These are phyloP conservation scores for Epichloe coenophiala DNA, from an alignment of 2,329 filamentous ascomycete species.

Conservation along the genomic window DNA sequence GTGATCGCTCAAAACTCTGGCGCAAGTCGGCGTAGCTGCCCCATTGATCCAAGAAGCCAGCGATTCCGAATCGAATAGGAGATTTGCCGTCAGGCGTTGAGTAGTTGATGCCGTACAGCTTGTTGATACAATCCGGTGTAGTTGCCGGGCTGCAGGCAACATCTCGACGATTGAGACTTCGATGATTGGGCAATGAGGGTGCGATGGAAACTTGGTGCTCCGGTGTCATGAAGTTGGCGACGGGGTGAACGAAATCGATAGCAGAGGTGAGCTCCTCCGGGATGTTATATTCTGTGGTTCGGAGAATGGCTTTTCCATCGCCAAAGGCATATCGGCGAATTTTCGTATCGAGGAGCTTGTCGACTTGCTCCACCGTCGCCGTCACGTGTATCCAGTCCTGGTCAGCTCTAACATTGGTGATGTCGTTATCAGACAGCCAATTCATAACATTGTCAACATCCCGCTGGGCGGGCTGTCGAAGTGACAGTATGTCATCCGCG, in stretches of 20 bases:
- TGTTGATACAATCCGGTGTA: conserved; percentile 26
- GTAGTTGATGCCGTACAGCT: conserved; percentile 33
- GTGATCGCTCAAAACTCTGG: conserved; percentile 23
- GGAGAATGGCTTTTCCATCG: conserved; percentile 23
- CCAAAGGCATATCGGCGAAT: conserved; percentile 29
- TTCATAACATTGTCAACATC: conserved; percentile 22
- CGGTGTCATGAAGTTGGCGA: conserved; percentile 35
- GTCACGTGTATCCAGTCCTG: conserved; percentile 30
- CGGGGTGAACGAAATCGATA: conserved; percentile 33
- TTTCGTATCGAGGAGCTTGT: conserved; percentile 27
- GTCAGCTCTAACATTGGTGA: conserved; percentile 19
- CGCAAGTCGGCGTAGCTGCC: conserved; percentile 29
- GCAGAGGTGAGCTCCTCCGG: conserved; percentile 24
- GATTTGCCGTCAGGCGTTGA: conserved; percentile 16
- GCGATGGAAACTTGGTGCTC: conserved; percentile 14
- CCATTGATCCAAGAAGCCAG: conserved; percentile 36
- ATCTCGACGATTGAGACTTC: neutral
- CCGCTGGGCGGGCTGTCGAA: conserved; percentile 20
- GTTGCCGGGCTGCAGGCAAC: conserved; percentile 10
- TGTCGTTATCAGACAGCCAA: conserved; percentile 28
- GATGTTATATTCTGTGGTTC: conserved; percentile 30
- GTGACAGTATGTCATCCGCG: conserved; percentile 20
- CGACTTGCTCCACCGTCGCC: conserved; percentile 24
- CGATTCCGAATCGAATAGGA: conserved; percentile 28
- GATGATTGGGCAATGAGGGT: neutral